Percentiles rank a stretch among this genome's conserved stretches.
These are phyloP conservation scores for Penicillium odoratum DNA, from an alignment of 495 filamentous ascomycete species.

Conservation along the genomic window DNA sequence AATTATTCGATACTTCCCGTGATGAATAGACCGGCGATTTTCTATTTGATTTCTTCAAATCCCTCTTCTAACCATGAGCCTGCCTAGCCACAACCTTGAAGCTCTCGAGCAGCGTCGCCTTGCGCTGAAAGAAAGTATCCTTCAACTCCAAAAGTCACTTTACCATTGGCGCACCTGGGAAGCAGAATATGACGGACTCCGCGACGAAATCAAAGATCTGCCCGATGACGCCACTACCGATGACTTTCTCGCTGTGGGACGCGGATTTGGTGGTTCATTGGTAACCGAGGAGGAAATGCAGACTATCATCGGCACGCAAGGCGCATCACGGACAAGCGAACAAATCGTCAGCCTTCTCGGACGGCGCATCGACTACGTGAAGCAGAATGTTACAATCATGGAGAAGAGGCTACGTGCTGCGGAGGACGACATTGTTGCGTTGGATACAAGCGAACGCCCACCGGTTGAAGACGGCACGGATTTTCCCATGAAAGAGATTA, in stretches of 20 bases:
- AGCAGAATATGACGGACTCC: constrained; percentile 84
- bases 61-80: constrained; percentile 27
- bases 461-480: constrained; percentile 18
- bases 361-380: constrained; percentile 82
- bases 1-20: neutral
- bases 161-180: constrained; percentile 88
- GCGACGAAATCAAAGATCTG: constrained; percentile 67
- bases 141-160: constrained; percentile 72
- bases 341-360: constrained; percentile 68
- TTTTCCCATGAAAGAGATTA: constrained; percentile 8
- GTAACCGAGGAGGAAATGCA: constrained; percentile 57
- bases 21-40: neutral
- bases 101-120: constrained; percentile 72
- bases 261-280: constrained; percentile 50
- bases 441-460: constrained; percentile 34
- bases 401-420: constrained; percentile 66
- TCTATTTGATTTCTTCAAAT: neutral
- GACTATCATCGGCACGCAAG: constrained; percentile 37
- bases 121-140: constrained; percentile 72
- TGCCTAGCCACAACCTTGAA: constrained; percentile 33
- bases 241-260: constrained; percentile 52
- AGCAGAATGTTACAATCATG: constrained; percentile 67
- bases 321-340: constrained; percentile 49
- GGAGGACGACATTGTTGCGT: constrained; percentile 64
- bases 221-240: constrained; percentile 47